phyloP scores from a whole-genome alignment of 2,329 filamentous ascomycete genomes.

The Fusarium scirpi region DNA sequence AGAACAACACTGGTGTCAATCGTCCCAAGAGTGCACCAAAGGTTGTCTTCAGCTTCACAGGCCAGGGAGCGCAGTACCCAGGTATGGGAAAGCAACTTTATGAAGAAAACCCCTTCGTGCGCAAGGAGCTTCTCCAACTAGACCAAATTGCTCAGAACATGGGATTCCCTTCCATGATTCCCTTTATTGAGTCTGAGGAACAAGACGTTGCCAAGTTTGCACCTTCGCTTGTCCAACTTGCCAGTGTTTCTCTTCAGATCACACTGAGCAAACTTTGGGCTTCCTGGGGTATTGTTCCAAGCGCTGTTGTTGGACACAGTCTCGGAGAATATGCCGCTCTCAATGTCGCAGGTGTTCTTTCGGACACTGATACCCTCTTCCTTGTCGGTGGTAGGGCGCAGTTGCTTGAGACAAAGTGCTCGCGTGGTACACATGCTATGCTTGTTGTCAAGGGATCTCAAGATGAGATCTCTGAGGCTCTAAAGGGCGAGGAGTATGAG shows the following conservation, averaged over 20 bases:
- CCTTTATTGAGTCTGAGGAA: conserved; percentile 26
- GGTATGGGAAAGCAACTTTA: conserved; percentile 53
- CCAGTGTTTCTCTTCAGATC: conserved; percentile 55
- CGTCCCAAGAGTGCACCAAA: conserved; percentile 26
- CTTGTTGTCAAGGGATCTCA: conserved; percentile 48
- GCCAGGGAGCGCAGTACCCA: conserved; percentile 56
- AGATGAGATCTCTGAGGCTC: conserved; percentile 15
- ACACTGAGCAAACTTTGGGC: conserved; percentile 58
- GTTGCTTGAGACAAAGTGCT: conserved; percentile 67
- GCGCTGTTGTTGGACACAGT: conserved; percentile 63
- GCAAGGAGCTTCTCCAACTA: conserved; percentile 49
- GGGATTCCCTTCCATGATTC: conserved; percentile 55
- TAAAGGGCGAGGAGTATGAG: conserved; percentile 49
- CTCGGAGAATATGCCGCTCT: conserved; percentile 57
- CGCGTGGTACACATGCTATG: conserved; percentile 51
- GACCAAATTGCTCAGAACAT: conserved; percentile 47
- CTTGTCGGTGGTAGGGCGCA: conserved; percentile 71
- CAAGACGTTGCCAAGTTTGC: conserved; percentile 32
- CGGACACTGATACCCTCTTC: conserved; percentile 69
- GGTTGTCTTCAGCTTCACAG: conserved; percentile 57
- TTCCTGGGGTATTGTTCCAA: conserved; percentile 55
- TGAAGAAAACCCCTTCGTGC: conserved; percentile 49
- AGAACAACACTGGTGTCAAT: conserved; percentile 19
- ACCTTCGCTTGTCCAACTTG: conserved; percentile 53
- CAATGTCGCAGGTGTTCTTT: conserved; percentile 71